phyloP scores from a whole-genome alignment of 768 basidiomycete genomes.

The Mycena latifolia region DNA sequence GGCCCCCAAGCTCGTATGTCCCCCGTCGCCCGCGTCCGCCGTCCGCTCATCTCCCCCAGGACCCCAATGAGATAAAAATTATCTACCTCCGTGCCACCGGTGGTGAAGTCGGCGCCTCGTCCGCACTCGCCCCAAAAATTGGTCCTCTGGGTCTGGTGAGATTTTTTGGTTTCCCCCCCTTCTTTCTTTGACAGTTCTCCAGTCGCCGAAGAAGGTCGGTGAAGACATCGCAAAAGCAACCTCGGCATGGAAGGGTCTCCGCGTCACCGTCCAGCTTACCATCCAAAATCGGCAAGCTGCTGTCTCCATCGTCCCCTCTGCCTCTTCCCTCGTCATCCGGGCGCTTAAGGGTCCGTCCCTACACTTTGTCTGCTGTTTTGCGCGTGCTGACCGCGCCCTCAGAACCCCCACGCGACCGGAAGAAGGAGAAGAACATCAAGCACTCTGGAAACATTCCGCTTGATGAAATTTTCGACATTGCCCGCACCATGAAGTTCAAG shows the following conservation, averaged over 20 bases:
- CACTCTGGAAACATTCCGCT: constrained; percentile 94
- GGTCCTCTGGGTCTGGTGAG: constrained; percentile 99
- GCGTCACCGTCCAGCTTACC: constrained; percentile 98
- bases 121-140: constrained; percentile 99
- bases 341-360: constrained; percentile 90
- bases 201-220: constrained; percentile 99
- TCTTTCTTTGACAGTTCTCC: constrained; percentile 27
- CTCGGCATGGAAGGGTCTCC: constrained; percentile 98
- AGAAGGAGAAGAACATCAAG: constrained; percentile 99
- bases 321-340: constrained; percentile 96
- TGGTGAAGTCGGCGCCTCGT: constrained; percentile 99
- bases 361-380: neutral
- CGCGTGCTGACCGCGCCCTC: constrained; percentile 29
- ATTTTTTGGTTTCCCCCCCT: constrained; percentile 30
- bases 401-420: constrained; percentile 99
- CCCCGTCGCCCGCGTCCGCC: constrained; percentile 22
- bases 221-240: constrained; percentile 99
- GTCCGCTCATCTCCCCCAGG: constrained; percentile 57
- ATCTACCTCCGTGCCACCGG: constrained; percentile 99
- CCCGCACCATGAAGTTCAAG: constrained; percentile 95
- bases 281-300: constrained; percentile 99
- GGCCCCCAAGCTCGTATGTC: constrained; percentile 71
- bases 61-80: constrained; percentile 98
- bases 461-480: constrained; percentile 95
- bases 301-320: constrained; percentile 96